A percentile compares a stretch with the other conserved stretches of the same genome.
phyloP scores from a whole-genome alignment of 768 basidiomycete genomes.

The Lentinula raphanica region DNA sequence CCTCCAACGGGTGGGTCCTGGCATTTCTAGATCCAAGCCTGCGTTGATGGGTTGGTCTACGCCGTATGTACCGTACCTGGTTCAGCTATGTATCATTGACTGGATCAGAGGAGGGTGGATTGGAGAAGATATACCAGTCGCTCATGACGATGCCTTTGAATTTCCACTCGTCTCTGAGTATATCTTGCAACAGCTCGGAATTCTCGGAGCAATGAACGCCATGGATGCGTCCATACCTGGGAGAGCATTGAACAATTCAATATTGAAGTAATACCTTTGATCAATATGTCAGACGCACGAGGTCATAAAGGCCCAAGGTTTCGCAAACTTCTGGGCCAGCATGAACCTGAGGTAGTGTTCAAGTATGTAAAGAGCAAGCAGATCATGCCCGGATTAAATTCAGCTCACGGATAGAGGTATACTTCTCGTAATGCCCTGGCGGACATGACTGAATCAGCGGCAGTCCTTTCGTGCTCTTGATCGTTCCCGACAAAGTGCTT shows the following conservation, averaged over 20 bases:
- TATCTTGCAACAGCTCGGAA: constrained; percentile 47
- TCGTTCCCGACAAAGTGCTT: constrained; percentile 75
- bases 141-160: constrained; percentile 69
- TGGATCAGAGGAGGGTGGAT: no score
- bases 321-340: constrained; percentile 58
- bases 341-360: constrained; percentile 42
- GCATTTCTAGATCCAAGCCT: constrained; percentile 77
- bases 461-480: constrained; percentile 66
- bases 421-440: constrained; percentile 65
- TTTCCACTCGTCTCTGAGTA: constrained; percentile 73
- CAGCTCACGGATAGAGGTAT: constrained; percentile 67
- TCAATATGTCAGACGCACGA: constrained; percentile 24
- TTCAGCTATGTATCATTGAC: no score
- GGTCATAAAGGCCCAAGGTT: constrained; percentile 66
- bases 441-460: constrained; percentile 59
- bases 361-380: background rate
- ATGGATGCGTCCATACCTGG: constrained; percentile 68
- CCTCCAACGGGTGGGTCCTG: constrained; percentile 69
- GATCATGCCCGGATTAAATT: constrained; percentile 5
- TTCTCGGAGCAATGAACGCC: constrained; percentile 71
- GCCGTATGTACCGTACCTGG: constrained; percentile 71
- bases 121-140: constrained; percentile 53
- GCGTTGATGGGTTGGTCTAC: constrained; percentile 66
- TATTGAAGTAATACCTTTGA: constrained; percentile 6
- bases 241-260: background rate